Conservation (phyloP, 2,329 filamentous ascomycete species). For the Clarireedia monteithiana region DNA sequence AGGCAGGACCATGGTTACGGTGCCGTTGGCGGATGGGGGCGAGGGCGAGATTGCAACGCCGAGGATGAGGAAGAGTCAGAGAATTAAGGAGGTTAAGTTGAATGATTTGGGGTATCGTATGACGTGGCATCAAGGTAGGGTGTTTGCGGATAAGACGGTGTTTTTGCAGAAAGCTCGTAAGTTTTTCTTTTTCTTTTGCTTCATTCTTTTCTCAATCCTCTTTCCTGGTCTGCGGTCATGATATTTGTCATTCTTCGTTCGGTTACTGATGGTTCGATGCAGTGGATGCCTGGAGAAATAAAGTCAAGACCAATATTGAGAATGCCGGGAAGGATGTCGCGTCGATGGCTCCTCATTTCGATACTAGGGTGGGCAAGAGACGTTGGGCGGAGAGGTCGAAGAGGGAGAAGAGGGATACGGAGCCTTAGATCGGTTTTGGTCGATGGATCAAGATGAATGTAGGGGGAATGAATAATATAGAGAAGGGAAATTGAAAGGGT, state of each 20-base stretch:
- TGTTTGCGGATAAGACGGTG: slow-evolving; percentile 77
- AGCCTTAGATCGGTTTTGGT: not conserved
- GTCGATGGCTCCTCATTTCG: slow-evolving; percentile 70
- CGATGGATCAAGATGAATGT: no score
- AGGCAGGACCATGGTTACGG: slow-evolving; percentile 46
- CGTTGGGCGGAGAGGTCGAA: slow-evolving; percentile 56
- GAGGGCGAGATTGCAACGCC: slow-evolving; percentile 71
- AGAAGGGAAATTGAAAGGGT: no score
- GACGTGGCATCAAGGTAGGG: slow-evolving; percentile 92
- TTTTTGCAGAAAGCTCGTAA: slow-evolving; percentile 88
- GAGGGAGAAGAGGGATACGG: slow-evolving; percentile 23
- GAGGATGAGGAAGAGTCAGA: slow-evolving; percentile 58
- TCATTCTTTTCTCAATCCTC: not conserved
- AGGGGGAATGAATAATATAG: no score
- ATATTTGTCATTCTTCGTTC: not conserved
- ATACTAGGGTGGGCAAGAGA: slow-evolving; percentile 80
- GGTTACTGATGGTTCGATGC: slow-evolving; percentile 2
- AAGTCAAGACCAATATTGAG: slow-evolving; percentile 77
- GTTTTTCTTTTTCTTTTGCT: slow-evolving; percentile 33
- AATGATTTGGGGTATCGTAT: slow-evolving; percentile 93
- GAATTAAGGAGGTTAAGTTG: slow-evolving; percentile 77
- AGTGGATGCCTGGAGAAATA: slow-evolving; percentile 94
- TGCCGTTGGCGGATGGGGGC: slow-evolving; percentile 60
- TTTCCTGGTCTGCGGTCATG: not conserved
- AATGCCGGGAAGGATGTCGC: slow-evolving; percentile 64